Evolutionary conservation across 345 rosid genomes (phyloP), one percentile per base, ranked within the genome.

Genomic region (Lenwebbia sp.): DNA sequence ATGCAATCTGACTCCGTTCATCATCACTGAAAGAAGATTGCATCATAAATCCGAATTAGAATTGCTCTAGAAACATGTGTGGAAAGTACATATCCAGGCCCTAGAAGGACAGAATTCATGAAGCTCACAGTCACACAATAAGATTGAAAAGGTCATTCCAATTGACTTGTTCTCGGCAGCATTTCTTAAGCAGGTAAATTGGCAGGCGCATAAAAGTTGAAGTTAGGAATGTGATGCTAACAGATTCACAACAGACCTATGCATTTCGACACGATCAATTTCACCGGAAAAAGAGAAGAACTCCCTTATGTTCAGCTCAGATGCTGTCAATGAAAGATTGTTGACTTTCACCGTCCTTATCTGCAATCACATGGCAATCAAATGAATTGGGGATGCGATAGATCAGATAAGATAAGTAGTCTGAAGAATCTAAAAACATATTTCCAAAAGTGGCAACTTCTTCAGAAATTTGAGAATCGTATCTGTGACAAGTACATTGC

Each of bases 231-330:
- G 70, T 2, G 13, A 62, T 26, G 93, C 87, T 51, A 53, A 82
- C 44, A 83, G 51, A 54, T 49, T 49, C 62, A 60, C 4, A 93
- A 54, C 75, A 57, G 84, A 95, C 99, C 94, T 89, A 65, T 78
- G 91, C 89, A 94, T 85, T 83, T 95, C 96, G 60, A 95, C 93
- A 87, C 89, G 88, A 91, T 92, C 94, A 84, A 97, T 94, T 81
- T 96, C 97, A 86, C 99, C 99, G 74, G 98, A 95, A 87, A 95
- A 95, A 57, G 98, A 97, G 87, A 95, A 97, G 89, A 97, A 97
- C 91, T 97, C 99, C 92, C 91, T 96, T 65, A 97, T 91, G 85
- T 96, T 97, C 70, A 89, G 91, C 88, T 97, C 95, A 21, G 93
- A 87, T 81, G 97, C 97, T 88, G 94, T 91, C 37, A 92, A 85